Evolutionary conservation across 2,329 filamentous ascomycete species (phyloP), one percentile per base, ranked within the genome.

Genomic region (Botrytis paeoniae): DNA sequence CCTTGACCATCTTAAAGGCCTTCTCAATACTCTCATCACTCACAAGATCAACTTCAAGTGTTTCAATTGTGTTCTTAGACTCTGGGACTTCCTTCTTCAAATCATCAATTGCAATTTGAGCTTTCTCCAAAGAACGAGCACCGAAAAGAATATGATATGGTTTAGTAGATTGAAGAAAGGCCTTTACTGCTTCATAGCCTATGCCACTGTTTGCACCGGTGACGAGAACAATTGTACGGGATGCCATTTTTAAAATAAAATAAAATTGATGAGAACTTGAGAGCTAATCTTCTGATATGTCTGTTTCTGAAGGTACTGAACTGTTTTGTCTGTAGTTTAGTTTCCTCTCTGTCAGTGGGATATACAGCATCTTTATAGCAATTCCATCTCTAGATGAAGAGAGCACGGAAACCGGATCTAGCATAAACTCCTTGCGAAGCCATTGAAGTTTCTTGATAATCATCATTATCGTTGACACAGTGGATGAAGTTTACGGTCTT

Each of bases 131-230:
- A 64, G 80, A 80, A 43, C 85, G 82, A 70, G 81, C 81, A 16
- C 81, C 79, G 57, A 85, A 74, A 54, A 85, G 78, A 70, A 85
- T 77, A 73, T 83, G 80, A 75, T 84, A 84, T 71, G 80, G 78
- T 22, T 77, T 75, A 63, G 80, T 77, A 22, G 82, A 81, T 32
- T 79, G 77, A 14, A 81, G 79, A 32, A 86, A 78, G 51, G 83
- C 81, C 72, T 83, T 82, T 32, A 81, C 80, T 10, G 80, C 81
- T 71, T 83, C 83, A 74, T 82, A 83, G 66, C 84, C 84, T 32
- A 85, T 82, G 63, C 84, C 84, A 75, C 82, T 80, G 75, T 84
- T 85, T 51, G 81, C 83, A 10, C 83, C 83, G 12, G 83, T 84
- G 51, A 85, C 76, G 62, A 84, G 80, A 70, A 81, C 79, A 43